These are phyloP conservation scores for Chaetomium sp. DNA, from an alignment of 2,329 filamentous ascomycete species.

Conservation along the genomic window DNA sequence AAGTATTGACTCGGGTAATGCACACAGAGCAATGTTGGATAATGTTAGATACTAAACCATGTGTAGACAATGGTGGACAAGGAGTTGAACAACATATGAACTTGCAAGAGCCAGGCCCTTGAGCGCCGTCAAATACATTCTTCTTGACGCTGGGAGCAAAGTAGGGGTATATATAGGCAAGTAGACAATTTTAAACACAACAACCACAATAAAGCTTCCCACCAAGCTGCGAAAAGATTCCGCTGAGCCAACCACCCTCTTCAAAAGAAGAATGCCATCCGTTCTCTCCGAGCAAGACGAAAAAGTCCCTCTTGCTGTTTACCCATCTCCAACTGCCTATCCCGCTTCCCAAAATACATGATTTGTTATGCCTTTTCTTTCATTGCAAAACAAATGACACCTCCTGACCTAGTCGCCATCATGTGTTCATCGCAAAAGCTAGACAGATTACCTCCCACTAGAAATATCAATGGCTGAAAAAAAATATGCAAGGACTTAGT, in stretches of 20 bases:
- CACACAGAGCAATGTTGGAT: no score
- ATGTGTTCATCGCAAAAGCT: background rate
- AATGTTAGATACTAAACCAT: no score
- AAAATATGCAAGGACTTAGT: background rate
- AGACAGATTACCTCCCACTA: background rate
- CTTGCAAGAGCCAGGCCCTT: no score
- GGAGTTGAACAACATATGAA: no score
- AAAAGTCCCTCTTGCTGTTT: background rate
- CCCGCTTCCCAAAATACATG: background rate
- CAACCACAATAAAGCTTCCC: no score
- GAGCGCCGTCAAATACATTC: no score
- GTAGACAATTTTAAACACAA: no score
- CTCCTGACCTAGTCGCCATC: background rate
- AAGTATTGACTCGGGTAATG: no score
- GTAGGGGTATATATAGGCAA: conserved; percentile 2
- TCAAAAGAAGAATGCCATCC: conserved; percentile 1
- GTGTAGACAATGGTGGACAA: no score
- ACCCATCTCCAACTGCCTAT: background rate
- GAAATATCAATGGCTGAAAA: background rate
- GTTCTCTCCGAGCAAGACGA: no score
- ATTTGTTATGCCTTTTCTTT: background rate
- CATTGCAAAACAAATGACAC: background rate
- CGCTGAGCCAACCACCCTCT: conserved; percentile 6
- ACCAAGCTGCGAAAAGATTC: background rate
- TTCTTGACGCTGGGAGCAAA: no score